phyloP scores from a whole-genome alignment of 2,329 filamentous ascomycete genomes.

The Catunica adiposa region DNA sequence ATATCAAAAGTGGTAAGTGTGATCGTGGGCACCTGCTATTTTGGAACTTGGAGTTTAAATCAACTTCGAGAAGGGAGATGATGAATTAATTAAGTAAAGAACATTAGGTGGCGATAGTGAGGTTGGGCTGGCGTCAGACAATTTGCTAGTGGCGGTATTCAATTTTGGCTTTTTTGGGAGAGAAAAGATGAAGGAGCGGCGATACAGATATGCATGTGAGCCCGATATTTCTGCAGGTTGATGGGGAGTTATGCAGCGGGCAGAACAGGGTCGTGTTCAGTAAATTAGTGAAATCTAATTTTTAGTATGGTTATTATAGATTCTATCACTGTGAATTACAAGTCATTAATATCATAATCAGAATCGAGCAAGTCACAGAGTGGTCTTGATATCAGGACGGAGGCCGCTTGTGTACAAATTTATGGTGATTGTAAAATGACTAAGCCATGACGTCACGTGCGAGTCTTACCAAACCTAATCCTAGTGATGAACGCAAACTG shows the following conservation, averaged over 20 bases:
- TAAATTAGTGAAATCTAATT: background rate
- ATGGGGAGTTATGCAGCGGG: background rate
- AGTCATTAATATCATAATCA: too few species aligned
- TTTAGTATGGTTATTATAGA: too few species aligned
- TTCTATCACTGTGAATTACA: too few species aligned
- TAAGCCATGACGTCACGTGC: too few species aligned
- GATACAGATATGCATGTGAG: background rate
- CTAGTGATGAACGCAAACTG: too few species aligned
- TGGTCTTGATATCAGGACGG: too few species aligned
- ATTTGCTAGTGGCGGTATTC: background rate
- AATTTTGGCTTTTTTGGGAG: background rate
- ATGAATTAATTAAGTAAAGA: background rate
- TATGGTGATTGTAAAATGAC: too few species aligned
- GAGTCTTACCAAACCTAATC: too few species aligned
- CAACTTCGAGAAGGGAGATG: background rate
- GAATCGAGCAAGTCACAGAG: too few species aligned
- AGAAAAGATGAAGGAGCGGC: background rate
- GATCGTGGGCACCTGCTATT: background rate
- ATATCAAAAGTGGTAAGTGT: conserved; percentile 3
- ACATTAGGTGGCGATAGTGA: background rate
- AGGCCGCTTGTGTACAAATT: too few species aligned
- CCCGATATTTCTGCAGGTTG: background rate
- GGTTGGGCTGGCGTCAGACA: background rate
- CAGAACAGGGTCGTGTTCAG: background rate
- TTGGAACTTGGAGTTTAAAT: too few species aligned